Conservation (phyloP, 352 stramenopile species). For the Phytophthora cryptogea region DNA sequence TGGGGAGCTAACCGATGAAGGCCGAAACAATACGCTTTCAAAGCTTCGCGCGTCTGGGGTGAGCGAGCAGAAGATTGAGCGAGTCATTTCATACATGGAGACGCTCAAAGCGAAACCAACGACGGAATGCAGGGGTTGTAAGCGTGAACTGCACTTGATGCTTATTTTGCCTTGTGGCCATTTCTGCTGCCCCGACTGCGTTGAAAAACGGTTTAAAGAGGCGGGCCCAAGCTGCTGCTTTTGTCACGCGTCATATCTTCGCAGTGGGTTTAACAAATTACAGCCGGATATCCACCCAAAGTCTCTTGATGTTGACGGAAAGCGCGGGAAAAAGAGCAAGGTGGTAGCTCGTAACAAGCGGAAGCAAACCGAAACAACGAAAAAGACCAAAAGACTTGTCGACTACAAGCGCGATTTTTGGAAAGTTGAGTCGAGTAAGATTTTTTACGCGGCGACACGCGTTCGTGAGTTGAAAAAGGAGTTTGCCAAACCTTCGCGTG, state of each 20-base stretch:
- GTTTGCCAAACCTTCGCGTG: conserved; percentile 17
- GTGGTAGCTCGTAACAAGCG: conserved; percentile 2
- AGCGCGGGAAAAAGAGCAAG: conserved; percentile 13
- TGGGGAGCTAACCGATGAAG: conserved; percentile 17
- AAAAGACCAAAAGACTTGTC: conserved; percentile 8
- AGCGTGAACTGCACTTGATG: conserved; percentile 73
- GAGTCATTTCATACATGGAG: conserved; percentile 49
- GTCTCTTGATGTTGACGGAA: conserved; percentile 11
- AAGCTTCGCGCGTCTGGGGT: conserved; percentile 38
- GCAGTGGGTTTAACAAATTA: conserved; percentile 82
- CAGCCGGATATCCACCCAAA: conserved; percentile 57
- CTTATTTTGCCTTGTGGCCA: conserved; percentile 91
- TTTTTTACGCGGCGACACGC: conserved; percentile 58
- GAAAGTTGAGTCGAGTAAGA: conserved; percentile 50
- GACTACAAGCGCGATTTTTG: conserved; percentile 36
- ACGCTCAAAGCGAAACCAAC: conserved; percentile 33
- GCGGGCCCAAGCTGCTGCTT: conserved; percentile 46
- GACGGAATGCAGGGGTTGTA: conserved; percentile 76
- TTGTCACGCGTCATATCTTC: conserved; percentile 57
- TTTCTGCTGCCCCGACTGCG: conserved; percentile 91
- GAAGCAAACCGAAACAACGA: conserved; percentile 5
- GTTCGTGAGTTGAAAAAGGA: conserved; percentile 54
- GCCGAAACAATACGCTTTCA: conserved; percentile 53
- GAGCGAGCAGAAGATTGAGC: conserved; percentile 20
- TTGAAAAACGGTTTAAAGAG: conserved; percentile 59